Base-by-base conservation (phyloP, 768 basidiomycete genomes). In the Russula dissimulans region DNA sequence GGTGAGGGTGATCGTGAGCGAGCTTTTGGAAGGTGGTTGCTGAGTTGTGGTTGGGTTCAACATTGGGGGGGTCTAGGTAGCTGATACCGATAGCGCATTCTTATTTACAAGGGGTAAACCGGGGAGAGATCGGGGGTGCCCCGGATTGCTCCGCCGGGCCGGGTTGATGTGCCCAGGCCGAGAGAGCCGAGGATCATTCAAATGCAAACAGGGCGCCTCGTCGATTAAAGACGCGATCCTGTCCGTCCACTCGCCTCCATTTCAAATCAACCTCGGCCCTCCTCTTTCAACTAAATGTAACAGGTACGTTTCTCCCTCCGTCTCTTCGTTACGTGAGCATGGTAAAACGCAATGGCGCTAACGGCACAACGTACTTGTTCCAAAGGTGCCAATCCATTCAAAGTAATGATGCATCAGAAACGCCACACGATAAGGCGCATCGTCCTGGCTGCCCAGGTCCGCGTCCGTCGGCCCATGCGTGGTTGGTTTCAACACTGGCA, bases 1-100 rank as follows among this genome's bases (percentile, higher is more conserved):
- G 0, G 81, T 80, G 47, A 83, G 73, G n/a, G 78, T 73, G 65
- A 83, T 77, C 48, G 67, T 65, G 15, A 75, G 67, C 6, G 71
- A 65, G 54, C 70, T 73, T 65, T 74, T 72, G 42, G 63, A 61
- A 11, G 81, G 71, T 31, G 78, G 74, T 11, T 50, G 60, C 26
- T 47, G 60, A n/a, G 55, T 12, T 3, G 43, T 32, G 36, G 44
- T n/a, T 22, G 22, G 38, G 34, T 36, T 36, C 58, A 59, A 54
- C 44, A 17, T 14, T 36, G 34, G 34, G 10, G 34, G 10, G 34
- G 34, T 26, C 1, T 26, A 26, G 2, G 22, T 26, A 26, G 22
- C 22, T 26, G 22, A 26, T 26, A 26, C 22, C 1, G 22, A 26
- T 26, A 26, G 22, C 22, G 22, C 22, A 2, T 26, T 26, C 22